A percentile compares a stretch with the other conserved stretches of the same genome.
phyloP scores from a whole-genome alignment of 257 asterid genomes.

The Forsythia viridissima region DNA sequence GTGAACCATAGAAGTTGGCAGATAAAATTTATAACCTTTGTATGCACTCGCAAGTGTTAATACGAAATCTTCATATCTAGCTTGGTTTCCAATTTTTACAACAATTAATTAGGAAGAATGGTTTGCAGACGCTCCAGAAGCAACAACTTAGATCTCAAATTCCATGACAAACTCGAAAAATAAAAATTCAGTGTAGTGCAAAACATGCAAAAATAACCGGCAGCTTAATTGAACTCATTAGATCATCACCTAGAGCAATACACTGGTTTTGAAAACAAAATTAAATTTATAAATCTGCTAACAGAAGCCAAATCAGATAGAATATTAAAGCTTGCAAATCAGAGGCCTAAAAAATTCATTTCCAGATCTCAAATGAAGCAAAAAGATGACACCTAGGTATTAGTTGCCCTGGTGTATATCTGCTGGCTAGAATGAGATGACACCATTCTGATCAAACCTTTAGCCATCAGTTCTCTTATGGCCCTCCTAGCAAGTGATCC shows the following conservation, averaged over 20 bases:
- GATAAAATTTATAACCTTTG: too few relatives aligned
- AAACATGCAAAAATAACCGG: not conserved
- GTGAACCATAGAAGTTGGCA: too few relatives aligned
- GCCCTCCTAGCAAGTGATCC: conserved; percentile 94
- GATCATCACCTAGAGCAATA: not conserved
- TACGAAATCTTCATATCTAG: too few relatives aligned
- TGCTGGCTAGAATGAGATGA: conserved; percentile 90
- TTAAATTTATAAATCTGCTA: not conserved
- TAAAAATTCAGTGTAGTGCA: not conserved
- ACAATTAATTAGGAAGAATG: not conserved
- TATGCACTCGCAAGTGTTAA: too few relatives aligned
- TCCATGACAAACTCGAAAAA: not conserved
- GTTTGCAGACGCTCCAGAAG: not conserved
- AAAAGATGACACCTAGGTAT: conserved; percentile 46
- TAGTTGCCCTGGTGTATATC: conserved; percentile 88
- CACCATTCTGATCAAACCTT: conserved; percentile 72
- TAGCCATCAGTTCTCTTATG: conserved; percentile 67
- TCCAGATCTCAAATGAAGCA: conserved; percentile 13
- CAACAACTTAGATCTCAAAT: not conserved
- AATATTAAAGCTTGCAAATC: conserved; percentile 12
- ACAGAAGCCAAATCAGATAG: not conserved
- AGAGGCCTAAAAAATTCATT: conserved; percentile 17
- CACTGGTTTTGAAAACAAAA: not conserved
- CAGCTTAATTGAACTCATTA: not conserved
- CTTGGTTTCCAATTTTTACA: not conserved